phyloP scores from a whole-genome alignment of 2,329 filamentous ascomycete genomes.

The Claviceps monticola region DNA sequence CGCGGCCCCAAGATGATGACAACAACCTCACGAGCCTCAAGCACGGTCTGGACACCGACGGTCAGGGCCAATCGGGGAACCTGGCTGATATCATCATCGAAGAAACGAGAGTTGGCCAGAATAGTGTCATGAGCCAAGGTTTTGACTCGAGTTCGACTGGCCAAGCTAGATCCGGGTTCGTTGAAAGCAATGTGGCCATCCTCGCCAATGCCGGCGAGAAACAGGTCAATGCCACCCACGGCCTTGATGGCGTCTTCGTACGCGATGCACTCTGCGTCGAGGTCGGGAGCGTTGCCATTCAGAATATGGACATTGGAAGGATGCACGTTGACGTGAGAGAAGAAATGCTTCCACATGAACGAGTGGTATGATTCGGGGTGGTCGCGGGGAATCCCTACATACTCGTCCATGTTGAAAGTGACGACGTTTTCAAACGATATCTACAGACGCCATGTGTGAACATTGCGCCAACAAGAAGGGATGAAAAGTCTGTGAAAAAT shows the following conservation, averaged over 20 bases:
- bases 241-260: constrained; percentile 68
- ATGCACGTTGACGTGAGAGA: constrained; percentile 69
- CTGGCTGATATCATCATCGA: constrained; percentile 56
- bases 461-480: no score
- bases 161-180: constrained; percentile 68
- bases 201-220: constrained; percentile 71
- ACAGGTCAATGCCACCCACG: constrained; percentile 70
- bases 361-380: constrained; percentile 80
- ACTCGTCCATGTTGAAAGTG: constrained; percentile 93
- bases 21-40: constrained; percentile 70
- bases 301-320: constrained; percentile 76
- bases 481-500: neutral
- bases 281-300: constrained; percentile 63
- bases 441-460: constrained; percentile 16
- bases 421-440: constrained; percentile 81
- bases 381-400: constrained; percentile 69
- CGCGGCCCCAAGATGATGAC: constrained; percentile 71
- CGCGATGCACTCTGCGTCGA: constrained; percentile 61
- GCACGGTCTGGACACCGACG: constrained; percentile 70
- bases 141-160: constrained; percentile 70
- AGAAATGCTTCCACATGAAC: constrained; percentile 91
- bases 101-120: constrained; percentile 73
- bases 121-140: constrained; percentile 80
- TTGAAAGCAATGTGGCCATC: constrained; percentile 89
- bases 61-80: constrained; percentile 76